These are phyloP conservation scores for Candida anglica DNA, from an alignment of 805 yeast genomes.

Conservation along the genomic window DNA sequence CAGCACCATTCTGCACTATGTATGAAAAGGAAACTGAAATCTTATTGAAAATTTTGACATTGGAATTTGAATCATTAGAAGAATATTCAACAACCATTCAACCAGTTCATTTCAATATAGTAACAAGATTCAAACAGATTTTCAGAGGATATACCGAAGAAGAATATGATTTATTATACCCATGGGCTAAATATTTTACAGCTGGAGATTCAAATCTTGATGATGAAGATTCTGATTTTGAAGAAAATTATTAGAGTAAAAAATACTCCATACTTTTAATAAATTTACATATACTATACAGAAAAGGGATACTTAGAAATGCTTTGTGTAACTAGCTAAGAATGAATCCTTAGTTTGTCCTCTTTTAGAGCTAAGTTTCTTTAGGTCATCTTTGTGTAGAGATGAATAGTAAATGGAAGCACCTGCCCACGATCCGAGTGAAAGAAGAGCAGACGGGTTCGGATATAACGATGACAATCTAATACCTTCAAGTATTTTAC, in stretches of 20 bases:
- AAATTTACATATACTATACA: too few species aligned
- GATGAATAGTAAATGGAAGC: constrained; percentile 25
- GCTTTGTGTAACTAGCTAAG: constrained; percentile 5
- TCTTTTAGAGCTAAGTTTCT: constrained; percentile 12
- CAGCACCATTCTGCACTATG: constrained; percentile 13
- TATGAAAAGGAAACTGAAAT: constrained; percentile 10
- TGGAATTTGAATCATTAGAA: constrained; percentile 10
- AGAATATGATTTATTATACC: constrained; percentile 9
- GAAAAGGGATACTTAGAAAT: too few species aligned
- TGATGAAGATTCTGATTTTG: neutral
- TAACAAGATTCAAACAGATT: neutral
- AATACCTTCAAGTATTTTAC: constrained; percentile 11
- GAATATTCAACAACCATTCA: too few species aligned
- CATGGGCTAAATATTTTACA: constrained; percentile 12
- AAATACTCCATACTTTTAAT: too few species aligned
- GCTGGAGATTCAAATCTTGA: too few species aligned
- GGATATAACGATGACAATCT: constrained; percentile 1
- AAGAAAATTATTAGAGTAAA: neutral
- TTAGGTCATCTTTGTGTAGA: constrained; percentile 10
- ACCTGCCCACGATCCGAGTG: constrained; percentile 30
- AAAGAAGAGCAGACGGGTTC: constrained; percentile 5
- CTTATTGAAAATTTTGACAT: constrained; percentile 11
- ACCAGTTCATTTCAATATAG: too few species aligned
- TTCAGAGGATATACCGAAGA: constrained; percentile 2
- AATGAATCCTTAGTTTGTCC: constrained; percentile 19